Evolutionary conservation across 2,329 filamentous ascomycete species (phyloP), one percentile per base, ranked within the genome.

Genomic region (Plenodomus lindquistii): DNA sequence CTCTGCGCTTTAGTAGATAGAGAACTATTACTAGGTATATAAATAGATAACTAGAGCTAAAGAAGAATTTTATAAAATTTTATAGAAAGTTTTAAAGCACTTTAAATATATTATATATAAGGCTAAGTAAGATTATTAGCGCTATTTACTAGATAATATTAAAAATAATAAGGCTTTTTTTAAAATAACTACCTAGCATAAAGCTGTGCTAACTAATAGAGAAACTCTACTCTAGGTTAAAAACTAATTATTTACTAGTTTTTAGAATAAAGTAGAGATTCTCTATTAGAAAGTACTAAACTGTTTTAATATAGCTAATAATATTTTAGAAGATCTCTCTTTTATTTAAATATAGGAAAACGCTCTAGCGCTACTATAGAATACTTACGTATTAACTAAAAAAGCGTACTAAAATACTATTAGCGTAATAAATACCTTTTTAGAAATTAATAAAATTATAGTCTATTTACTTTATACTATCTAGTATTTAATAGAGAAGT

Each of bases 81-180:
- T n/a, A n/a, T n/a, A n/a, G n/a, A n/a, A n/a, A n/a, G 29, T 15
- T 16, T 27, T 20, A 13, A 27, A 13, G 27, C 13, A 27, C 8
- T 37, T 37, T 22, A 4, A 18, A 13, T 40, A 18, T 20, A 37
- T 21, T 40, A 11, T 31, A 4, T 22, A 40, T 2, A 13, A 21
- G 19, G 37, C 40, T 3, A 48, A 48, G 36, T 43, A 22, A 40
- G 18, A 20, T 4, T 44, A 48, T 29, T 48, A 27, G 46, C n/a
- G 35, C 20, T 1, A 40, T 9, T 2, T 1, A 1, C 43, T 43
- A n/a, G 20, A 48, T 24, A 21, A 21, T 13, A 19, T n/a, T 16
- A 44, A 36, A 17, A 22, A 6, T 4, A 27, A 44, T 19, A 36
- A 31, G 20, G 40, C 43, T 24, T 36, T 43, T 2, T 48, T 19